Base-by-base conservation (phyloP, 2,329 filamentous ascomycete species). In the Phialophora expanda region DNA sequence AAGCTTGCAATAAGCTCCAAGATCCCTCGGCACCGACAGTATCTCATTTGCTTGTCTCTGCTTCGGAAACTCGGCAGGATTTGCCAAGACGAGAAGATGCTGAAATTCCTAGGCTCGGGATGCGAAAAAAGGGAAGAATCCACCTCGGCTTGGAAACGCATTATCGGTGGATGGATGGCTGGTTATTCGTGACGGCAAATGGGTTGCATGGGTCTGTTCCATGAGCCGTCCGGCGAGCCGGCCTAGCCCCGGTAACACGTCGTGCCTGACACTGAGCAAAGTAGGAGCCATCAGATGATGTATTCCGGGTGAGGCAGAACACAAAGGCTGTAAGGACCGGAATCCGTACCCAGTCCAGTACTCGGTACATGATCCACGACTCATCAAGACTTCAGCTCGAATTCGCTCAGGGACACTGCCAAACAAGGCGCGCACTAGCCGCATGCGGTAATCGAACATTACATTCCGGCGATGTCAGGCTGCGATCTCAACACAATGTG, bases 31-130 rank as follows among this genome's bases (percentile, higher is more conserved):
- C 3, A 7, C 30, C 24, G 41, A 20, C 2, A 9, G n/a, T 7
- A n/a, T 50, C 41, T 50, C 22, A 59, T 61, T 53, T 14, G 57
- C 30, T 53, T 46, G 28, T 32, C 57, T 22, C 24, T 14, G 6
- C 58, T 61, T 54, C 48, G 26, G 48, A 46, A 38, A 20, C 30
- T 48, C 41, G 44, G 57, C 41, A 50, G 57, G 14, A 26, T 46
- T 41, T 48, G 56, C 56, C 56, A 59, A 50, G 56, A 17, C 17
- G n/a, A 12, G 14, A 20, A 51, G 14, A 17, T 51, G 20, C 20
- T 48, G 17, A 20, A 48, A 20, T 20, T 11, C 20, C 14, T 8
- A 7, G 38, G 14, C 38, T 41, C 38, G 8, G 14, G 38, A 17
- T 17, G 38, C 14, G 38, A 17, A 17, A 32, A 32, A n/a, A n/a